Conservation (phyloP, 2,329 filamentous ascomycete genomes). For the Diplocarpon rosae region DNA sequence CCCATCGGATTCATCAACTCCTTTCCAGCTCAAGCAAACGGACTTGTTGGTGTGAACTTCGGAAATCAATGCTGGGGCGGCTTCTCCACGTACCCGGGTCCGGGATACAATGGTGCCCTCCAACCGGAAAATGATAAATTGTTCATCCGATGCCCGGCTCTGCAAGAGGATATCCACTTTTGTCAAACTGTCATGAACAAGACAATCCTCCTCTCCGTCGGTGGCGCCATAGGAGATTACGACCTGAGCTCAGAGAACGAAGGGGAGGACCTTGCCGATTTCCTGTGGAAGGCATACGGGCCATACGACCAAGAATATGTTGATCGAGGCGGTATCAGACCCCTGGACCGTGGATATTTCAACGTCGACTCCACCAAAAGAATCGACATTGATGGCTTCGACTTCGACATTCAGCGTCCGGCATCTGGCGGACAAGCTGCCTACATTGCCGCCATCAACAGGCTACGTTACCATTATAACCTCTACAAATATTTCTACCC, state of each 20-base stretch:
- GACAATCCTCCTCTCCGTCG: conserved; percentile 33
- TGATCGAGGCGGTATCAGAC: conserved; percentile 22
- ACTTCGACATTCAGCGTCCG: conserved; percentile 26
- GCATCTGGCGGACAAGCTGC: conserved; percentile 16
- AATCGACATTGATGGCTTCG: conserved; percentile 27
- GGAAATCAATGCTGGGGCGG: conserved; percentile 32
- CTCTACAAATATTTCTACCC: conserved; percentile 9
- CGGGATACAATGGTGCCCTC: conserved; percentile 20
- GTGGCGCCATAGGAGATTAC: conserved; percentile 21
- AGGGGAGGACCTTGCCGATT: conserved; percentile 26
- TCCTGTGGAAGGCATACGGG: conserved; percentile 33
- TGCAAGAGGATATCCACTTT: conserved; percentile 30
- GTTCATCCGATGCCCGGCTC: conserved; percentile 26
- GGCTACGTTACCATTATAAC: conserved; percentile 20
- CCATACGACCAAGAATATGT: conserved; percentile 28
- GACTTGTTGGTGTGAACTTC: conserved; percentile 32
- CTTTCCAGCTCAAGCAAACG: conserved; percentile 34
- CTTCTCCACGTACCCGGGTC: conserved; percentile 23
- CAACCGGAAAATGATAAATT: conserved; percentile 27
- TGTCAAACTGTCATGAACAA: conserved; percentile 30
- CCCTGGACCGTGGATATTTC: conserved; percentile 18
- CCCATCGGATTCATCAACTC: conserved; percentile 33
- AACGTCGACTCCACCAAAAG: conserved; percentile 7
- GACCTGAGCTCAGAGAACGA: conserved; percentile 3
- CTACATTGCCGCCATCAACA: conserved; percentile 23